A percentile compares a stretch with the other conserved stretches of the same genome.
phyloP scores from a whole-genome alignment of 2,329 filamentous ascomycete species.

The Penicillium sp. region DNA sequence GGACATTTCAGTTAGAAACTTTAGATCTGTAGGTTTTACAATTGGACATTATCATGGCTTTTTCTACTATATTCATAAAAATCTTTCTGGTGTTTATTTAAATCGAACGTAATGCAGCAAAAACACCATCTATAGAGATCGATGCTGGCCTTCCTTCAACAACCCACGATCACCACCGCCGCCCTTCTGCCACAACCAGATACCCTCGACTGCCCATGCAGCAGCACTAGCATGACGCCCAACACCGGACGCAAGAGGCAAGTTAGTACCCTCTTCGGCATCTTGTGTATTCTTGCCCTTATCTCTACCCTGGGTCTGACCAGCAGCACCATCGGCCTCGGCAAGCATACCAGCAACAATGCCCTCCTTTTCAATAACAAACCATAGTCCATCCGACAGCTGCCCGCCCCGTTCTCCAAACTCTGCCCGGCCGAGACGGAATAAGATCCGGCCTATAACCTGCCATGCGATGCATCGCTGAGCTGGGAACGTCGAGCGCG shows the following conservation, averaged over 20 bases:
- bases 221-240: conserved; percentile 72
- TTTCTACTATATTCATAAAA: background rate
- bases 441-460: conserved; percentile 81
- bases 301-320: conserved; percentile 30
- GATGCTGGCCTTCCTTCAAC: conserved; percentile 35
- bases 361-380: conserved; percentile 70
- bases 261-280: background rate
- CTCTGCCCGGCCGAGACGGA: conserved; percentile 73
- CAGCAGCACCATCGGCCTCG: conserved; percentile 65
- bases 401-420: conserved; percentile 62
- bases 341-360: conserved; percentile 75
- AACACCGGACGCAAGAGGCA: conserved; percentile 29
- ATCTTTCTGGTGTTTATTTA: background rate
- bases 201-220: conserved; percentile 81
- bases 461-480: conserved; percentile 92
- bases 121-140: conserved; percentile 23
- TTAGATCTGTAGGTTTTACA: background rate
- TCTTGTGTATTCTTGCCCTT: conserved; percentile 4
- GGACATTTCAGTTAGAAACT: conserved; percentile 16
- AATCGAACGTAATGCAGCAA: background rate
- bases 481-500: conserved; percentile 76
- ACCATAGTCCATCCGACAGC: conserved; percentile 80
- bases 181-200: conserved; percentile 83
- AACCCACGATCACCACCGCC: conserved; percentile 50
- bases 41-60: background rate